Evolutionary conservation across 2,329 filamentous ascomycete species (phyloP).

Genomic region (Huntiella moniliformis): DNA sequence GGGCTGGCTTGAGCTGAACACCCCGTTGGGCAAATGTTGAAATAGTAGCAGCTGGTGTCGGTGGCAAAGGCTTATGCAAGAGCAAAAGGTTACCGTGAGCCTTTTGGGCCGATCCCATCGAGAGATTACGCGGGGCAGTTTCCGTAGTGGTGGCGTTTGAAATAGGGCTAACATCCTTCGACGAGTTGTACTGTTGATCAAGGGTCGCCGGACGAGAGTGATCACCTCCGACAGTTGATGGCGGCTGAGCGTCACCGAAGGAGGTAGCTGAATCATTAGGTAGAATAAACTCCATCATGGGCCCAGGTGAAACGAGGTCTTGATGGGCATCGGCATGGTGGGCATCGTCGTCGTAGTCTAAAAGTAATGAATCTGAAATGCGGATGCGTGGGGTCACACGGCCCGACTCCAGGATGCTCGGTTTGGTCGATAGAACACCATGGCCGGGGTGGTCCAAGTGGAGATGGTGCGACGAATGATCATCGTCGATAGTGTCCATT

Average conservation of each 20-base stretch:
- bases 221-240: conserved; percentile 1
- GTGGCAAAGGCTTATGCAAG: conserved; percentile 27
- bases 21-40: conserved; percentile 16
- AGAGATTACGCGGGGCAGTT: conserved; percentile 19
- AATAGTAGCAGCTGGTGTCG: conserved; percentile 32
- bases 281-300: conserved; percentile 2
- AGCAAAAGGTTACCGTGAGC: conserved; percentile 19
- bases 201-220: conserved; percentile 30
- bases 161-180: conserved; percentile 9
- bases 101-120: neutral
- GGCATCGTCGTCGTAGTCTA: conserved; percentile 29
- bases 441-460: conserved; percentile 21
- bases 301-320: conserved; percentile 30
- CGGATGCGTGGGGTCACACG: conserved; percentile 15
- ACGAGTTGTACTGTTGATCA: conserved; percentile 27
- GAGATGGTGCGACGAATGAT: neutral
- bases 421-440: conserved; percentile 31
- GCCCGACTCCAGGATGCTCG: conserved; percentile 27
- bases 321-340: conserved; percentile 20
- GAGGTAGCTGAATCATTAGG: neutral
- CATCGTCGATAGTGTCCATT: conserved; percentile 20
- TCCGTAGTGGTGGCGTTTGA: conserved; percentile 20
- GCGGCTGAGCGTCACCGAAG: neutral
- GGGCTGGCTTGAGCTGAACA: neutral
- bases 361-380: conserved; percentile 24